Evolutionary conservation across 345 rosid species (phyloP), one percentile per base, ranked within the genome.

Genomic region (Noccaea caerulescens): DNA sequence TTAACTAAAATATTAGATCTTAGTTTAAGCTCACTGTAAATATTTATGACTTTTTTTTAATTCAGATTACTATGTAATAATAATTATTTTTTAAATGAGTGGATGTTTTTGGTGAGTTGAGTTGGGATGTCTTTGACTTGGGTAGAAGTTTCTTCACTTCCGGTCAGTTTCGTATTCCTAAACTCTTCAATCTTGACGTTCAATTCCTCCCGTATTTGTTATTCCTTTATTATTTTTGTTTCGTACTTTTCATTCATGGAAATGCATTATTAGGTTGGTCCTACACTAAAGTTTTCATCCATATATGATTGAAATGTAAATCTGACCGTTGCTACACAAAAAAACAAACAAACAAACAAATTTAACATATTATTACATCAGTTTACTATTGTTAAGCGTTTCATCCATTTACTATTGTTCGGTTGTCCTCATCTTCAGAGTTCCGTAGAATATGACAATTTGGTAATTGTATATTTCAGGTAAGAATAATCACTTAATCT

Each of bases 71-170:
- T 25, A 25, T 25, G 27, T 25, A 25, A 25, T 25, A 16, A 16
- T 16, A 1, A 16, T n/a, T n/a, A 16, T 16, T 16, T 16, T 16
- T 16, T 0, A 16, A 16, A 16, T 16, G 34, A 39, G 34, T 44
- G 33, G 14, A 60, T 51, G 53, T 51, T 10, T 68, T 42, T 71
- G 68, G 20, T 70, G 66, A 42, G 62, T 8, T 70, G 66, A 42
- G 62, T 8, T 42, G 72, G 54, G 62, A 59, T 49, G 74, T 7
- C 63, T 64, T 63, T 63, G 71, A 65, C 38, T 72, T 63, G 69
- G 52, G 20, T 71, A 14, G 14, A 58, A 58, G 66, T 61, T 47
- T 72, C 77, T 56, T 38, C 58, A 47, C 16, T 27, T 33, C 64
- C 20, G 39, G 38, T 54, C 56, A 16, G 23, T 63, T 32, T 47